Percentiles rank a stretch among this genome's conserved stretches.
phyloP scores from a whole-genome alignment of 495 filamentous ascomycete species.

The Aspergillus asperescens region DNA sequence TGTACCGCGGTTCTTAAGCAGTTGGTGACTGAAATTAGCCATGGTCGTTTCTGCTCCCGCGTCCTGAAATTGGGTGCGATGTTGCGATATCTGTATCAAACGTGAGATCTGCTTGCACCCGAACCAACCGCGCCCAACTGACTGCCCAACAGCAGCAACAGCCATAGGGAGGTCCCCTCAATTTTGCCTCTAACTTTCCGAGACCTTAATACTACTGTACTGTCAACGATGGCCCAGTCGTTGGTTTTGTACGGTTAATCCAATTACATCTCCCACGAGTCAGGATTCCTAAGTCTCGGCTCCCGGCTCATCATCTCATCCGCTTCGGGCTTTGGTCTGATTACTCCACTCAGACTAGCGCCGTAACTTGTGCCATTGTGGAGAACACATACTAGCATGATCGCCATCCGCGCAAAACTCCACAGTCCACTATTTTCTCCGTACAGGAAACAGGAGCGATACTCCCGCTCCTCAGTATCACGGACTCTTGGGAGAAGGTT shows the following conservation, averaged over 20 bases:
- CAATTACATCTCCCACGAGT: neutral
- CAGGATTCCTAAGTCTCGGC: neutral
- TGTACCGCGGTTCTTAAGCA: neutral
- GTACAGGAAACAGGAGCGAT: neutral
- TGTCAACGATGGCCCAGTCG: no score
- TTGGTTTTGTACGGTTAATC: no score
- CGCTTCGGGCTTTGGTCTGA: no score
- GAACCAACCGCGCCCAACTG: neutral
- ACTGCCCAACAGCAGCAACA: no score
- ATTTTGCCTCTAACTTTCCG: neutral
- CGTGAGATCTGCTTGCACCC: slow-evolving; percentile 10
- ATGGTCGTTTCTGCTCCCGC: neutral
- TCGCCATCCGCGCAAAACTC: slow-evolving; percentile 3
- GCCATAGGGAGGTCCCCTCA: no score
- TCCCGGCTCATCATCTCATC: neutral
- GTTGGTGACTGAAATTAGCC: neutral
- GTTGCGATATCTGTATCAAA: slow-evolving; percentile 7
- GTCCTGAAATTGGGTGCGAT: neutral
- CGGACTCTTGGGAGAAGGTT: neutral
- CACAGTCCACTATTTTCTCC: neutral
- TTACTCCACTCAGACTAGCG: no score
- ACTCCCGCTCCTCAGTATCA: neutral
- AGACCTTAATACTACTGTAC: no score
- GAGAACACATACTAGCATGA: slow-evolving; percentile 6
- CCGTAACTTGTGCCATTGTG: neutral